These are phyloP conservation scores for Fusarium guadeloupense DNA, from an alignment of 2,329 filamentous ascomycete genomes.

Conservation along the genomic window DNA sequence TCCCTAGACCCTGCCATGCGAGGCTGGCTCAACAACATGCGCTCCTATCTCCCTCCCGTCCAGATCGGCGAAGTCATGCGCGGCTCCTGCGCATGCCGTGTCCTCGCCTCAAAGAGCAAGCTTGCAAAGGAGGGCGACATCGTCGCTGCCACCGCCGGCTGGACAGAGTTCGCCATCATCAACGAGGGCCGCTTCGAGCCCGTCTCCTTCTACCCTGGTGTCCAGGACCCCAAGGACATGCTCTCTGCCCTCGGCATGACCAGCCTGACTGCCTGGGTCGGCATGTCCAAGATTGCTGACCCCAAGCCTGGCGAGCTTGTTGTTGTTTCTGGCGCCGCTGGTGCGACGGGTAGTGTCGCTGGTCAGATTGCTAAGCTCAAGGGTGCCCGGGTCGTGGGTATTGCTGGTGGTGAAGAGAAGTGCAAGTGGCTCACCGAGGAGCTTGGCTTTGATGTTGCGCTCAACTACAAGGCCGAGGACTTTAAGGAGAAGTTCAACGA, in stretches of 20 bases:
- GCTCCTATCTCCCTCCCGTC: constrained; percentile 74
- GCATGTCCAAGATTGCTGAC: constrained; percentile 73
- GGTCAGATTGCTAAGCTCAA: constrained; percentile 82
- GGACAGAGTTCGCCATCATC: constrained; percentile 72
- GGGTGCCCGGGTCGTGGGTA: constrained; percentile 69
- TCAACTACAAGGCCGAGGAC: constrained; percentile 74
- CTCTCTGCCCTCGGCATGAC: constrained; percentile 72
- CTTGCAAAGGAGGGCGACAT: constrained; percentile 66
- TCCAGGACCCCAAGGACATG: constrained; percentile 63
- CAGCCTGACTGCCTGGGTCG: constrained; percentile 80
- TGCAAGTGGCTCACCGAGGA: constrained; percentile 71
- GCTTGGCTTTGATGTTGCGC: constrained; percentile 71
- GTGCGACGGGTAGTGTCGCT: constrained; percentile 79
- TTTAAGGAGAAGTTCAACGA: constrained; percentile 69
- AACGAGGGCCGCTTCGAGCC: constrained; percentile 60
- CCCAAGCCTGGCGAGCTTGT: constrained; percentile 77
- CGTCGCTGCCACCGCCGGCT: constrained; percentile 66
- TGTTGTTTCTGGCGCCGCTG: constrained; percentile 80
- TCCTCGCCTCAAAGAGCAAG: constrained; percentile 67
- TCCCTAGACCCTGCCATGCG: constrained; percentile 81
- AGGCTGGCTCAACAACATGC: constrained; percentile 66
- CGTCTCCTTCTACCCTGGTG: constrained; percentile 52
- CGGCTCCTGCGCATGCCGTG: constrained; percentile 66
- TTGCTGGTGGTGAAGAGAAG: constrained; percentile 74
- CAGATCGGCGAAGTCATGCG: constrained; percentile 75